Base-by-base conservation (phyloP, 2,329 filamentous ascomycete genomes). In the Cladobotryum mycophilum region DNA sequence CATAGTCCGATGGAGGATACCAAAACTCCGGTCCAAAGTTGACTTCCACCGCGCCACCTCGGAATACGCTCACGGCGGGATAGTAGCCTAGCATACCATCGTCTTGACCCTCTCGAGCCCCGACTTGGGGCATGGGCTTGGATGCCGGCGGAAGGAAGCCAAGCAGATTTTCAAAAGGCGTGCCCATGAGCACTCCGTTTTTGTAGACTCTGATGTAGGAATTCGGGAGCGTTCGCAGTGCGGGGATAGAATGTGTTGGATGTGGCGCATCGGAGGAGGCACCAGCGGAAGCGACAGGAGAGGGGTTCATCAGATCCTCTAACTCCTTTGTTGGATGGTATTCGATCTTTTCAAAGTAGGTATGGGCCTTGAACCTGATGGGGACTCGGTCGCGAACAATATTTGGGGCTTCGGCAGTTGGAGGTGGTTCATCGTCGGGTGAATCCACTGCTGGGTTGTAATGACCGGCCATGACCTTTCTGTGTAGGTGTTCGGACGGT, bases 21-120 rank as follows among this genome's bases (percentile, higher is more conserved):
- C 91, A 96, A 73, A 96, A 97, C 33, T 93, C 78, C 0, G 89
- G 90, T 1, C 93, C 92, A 64, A 99, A 96, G 68, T 96, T 96
- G 60, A 92, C 85, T 67, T 97, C 88, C 14, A 88, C 91, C 2
- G 91, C 87, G 20, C 92, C 93, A 47, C 91, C 92, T 41, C 88
- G 84, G 70, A 96, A 97, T 18, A 93, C 87, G 60, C 90, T 93
- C 17, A 99, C 83, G 18, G 91, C 89, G 1, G 93, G 93, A 63
- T 95, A 96, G 70, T 99, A 99, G 11, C 93, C 95, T 2, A 96
- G 80, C 78, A 93, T 88, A 35, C 92, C 93, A 63, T 99, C 93
- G 63, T 99, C 93, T 55, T 95, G 82, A 25, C 89, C 89, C 55
- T 93, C 87, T 45, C 93, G 78, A 15, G 88, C 89, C 12, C 88